These are phyloP conservation scores for Trichoderma cornu-damae DNA, from an alignment of 2,329 filamentous ascomycete genomes.

Conservation along the genomic window DNA sequence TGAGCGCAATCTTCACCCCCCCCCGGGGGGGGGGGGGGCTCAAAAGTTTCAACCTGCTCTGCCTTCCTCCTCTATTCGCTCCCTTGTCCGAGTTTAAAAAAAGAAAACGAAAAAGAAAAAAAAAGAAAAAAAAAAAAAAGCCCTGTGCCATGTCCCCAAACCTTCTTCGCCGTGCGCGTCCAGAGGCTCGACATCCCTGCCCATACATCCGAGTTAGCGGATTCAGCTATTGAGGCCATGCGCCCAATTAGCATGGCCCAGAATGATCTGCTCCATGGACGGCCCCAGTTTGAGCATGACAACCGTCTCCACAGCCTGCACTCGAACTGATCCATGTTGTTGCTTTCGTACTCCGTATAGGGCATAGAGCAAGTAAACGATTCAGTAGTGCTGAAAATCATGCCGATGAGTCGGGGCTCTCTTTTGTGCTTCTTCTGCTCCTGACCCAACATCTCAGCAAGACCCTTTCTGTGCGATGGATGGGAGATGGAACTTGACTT, in stretches of 20 bases:
- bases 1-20: neutral
- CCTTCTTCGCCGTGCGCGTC: neutral
- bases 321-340: neutral
- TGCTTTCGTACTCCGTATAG: neutral
- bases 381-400: neutral
- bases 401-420: neutral
- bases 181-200: constrained; percentile 20
- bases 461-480: neutral
- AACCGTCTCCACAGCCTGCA: constrained; percentile 4
- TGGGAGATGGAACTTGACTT: neutral
- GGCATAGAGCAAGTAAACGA: constrained; percentile 1
- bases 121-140: too few species aligned
- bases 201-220: constrained; percentile 20
- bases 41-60: neutral
- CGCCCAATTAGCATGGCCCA: constrained; percentile 24
- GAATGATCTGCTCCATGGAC: constrained; percentile 25
- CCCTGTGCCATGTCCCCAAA: constrained; percentile 3
- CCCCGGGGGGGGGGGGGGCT: too few species aligned
- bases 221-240: constrained; percentile 24
- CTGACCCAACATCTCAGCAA: neutral
- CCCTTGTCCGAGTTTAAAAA: neutral
- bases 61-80: neutral
- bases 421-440: neutral
- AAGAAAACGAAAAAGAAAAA: too few species aligned
- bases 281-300: constrained; percentile 8